Evolutionary conservation across 169 alveolate genomes (phyloP), one percentile per base, ranked within the genome.

Genomic region (Pseudocohnilembus persalinus): DNA sequence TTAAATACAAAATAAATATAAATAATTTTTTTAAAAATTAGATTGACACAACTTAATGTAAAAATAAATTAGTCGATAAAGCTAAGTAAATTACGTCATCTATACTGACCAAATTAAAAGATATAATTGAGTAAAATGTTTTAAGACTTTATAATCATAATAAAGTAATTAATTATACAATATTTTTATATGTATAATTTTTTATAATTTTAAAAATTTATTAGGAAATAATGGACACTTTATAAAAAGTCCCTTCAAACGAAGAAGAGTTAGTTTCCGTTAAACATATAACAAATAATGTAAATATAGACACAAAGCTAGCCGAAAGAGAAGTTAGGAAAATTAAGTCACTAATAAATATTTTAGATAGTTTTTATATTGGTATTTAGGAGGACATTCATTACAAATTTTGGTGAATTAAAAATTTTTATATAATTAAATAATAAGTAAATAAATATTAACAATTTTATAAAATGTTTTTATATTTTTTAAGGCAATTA

Each of bases 201-300:
- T 11, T 49, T 11, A 49, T 11, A 20, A 49, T 11, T 11, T 49
- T 49, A 49, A 49, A 30, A 32, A 80, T 73, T 28, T 73, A 82
- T 33, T 31, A 32, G 32, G 82, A 74, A 29, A 82, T 82, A 74
- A 31, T 35, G 31, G 81, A 73, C 31, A 34, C 31, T 33, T 29
- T 82, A 0, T 73, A 80, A 28, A 82, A 82, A 35, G 29, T 73
- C n/a, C 95, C 95, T 26, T 83, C 81, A 28, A 84, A 92, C 78
- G 95, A 92, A 63, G 82, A 77, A 35, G 92, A 88, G 35, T 87
- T 92, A 29, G 89, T 92, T 0, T 90, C 79, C n/a, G 75, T 89
- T 24, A 89, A 87, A 64, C 88, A 89, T 0, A 89, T 83, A 31
- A 88, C 89, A n/a, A 88, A 84, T 72, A 88, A 88, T 32, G 83